Percentiles rank a stretch among this genome's conserved stretches.
Evolutionary conservation across 257 asterid species (phyloP).

Genomic region (Rubia yunnanensis): DNA sequence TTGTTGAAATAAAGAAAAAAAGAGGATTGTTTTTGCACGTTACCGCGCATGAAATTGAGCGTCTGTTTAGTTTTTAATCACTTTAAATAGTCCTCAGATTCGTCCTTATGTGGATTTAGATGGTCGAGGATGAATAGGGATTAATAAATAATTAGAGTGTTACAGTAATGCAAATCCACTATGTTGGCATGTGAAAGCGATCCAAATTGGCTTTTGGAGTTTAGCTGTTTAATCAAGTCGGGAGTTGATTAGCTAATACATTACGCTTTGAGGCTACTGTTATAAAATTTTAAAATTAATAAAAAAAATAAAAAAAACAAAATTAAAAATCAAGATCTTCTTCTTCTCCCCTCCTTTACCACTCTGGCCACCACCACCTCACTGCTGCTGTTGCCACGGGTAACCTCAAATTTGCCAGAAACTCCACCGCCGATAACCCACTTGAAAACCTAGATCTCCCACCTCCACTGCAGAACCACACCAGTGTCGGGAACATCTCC

Average conservation of each 20-base stretch:
- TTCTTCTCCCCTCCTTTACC: too few relatives aligned
- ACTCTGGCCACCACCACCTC: too few relatives aligned
- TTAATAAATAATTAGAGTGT: not conserved
- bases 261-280: not conserved
- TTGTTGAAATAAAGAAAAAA: not conserved
- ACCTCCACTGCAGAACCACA: too few relatives aligned
- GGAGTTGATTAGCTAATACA: not conserved
- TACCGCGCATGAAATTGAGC: not conserved
- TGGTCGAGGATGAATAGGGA: not conserved
- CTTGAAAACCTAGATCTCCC: too few relatives aligned
- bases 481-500: too few relatives aligned
- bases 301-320: too few relatives aligned
- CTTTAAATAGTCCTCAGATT: not conserved
- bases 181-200: slow-evolving; percentile 12
- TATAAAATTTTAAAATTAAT: too few relatives aligned
- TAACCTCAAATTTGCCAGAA: too few relatives aligned
- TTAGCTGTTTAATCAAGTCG: not conserved
- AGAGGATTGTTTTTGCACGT: not conserved
- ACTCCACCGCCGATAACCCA: too few relatives aligned
- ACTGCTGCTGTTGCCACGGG: too few relatives aligned
- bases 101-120: not conserved
- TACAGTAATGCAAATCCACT: not conserved
- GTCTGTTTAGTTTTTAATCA: not conserved
- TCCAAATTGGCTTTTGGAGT: not conserved
- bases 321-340: too few relatives aligned